Evolutionary conservation across 2,329 filamentous ascomycete genomes (phyloP), one percentile per base, ranked within the genome.

Genomic region (Nothophaeocryptopus gaeumannii): DNA sequence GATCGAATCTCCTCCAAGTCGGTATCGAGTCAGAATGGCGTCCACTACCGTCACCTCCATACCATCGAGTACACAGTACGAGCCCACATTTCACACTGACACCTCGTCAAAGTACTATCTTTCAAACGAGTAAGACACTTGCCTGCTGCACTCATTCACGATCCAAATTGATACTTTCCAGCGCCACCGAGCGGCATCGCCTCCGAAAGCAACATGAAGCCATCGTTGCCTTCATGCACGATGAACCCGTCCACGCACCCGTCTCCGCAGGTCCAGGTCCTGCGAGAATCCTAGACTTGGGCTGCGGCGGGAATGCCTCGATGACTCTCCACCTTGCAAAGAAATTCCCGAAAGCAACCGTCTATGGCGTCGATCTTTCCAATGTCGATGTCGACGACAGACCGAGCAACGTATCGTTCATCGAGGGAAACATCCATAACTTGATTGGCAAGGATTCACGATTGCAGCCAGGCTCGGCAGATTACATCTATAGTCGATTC

Each of bases 281-380:
- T 11, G 32, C 36, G 32, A 53, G 47, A 20, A 40, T 53, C n/a
- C 32, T 71, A 61, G 52, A 51, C 48, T 45, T 72, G 67, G 8
- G 35, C 35, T 37, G 35, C 35, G 14, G 35, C 35, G n/a, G 20
- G 35, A 37, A n/a, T 33, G 52, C 52, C 14, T 38, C 41, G 16
- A 51, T 47, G 47, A 45, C 48, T n/a, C 35, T 51, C 20, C 12
- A 47, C 37, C 48, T 54, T 35, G 52, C 52, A 72, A 32, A 50
- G 11, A 38, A 31, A 2, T 53, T 53, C 20, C 51, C 51, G 2
- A 11, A 12, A 5, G 51, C 51, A 9, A 39, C 37, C 32, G 42
- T 53, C 14, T 50, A 50, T 38, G 51, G 46, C n/a, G 31, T 45
- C 31, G 50, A 53, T 31, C 50, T 53, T 29, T 49, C 45, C 8